Evolutionary conservation across 352 stramenopile species (phyloP).

Genomic region (Globisporangium cylindrosporum): DNA sequence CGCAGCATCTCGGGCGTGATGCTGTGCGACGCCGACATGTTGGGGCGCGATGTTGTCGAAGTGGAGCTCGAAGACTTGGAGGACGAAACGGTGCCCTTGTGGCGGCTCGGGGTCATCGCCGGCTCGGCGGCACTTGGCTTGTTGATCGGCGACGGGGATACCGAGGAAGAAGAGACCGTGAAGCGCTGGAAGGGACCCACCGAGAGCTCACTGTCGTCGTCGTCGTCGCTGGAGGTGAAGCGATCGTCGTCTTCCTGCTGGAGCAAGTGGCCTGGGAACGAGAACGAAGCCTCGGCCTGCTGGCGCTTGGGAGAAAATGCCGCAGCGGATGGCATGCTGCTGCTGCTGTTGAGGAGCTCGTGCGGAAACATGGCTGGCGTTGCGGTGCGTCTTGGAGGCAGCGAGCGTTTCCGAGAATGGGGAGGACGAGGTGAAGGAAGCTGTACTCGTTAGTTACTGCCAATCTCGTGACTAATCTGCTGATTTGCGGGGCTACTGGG

Average conservation of each 20-base stretch:
- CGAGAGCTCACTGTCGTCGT: not conserved
- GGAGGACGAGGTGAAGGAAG: not conserved
- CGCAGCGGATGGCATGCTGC: not conserved
- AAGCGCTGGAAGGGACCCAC: conserved; percentile 8
- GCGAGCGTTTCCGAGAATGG: not conserved
- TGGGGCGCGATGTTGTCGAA: conserved; percentile 26
- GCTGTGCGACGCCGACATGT: conserved; percentile 72
- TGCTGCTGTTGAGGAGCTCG: not conserved
- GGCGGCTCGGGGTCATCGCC: conserved; percentile 22
- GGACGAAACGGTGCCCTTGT: conserved; percentile 7
- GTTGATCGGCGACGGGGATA: not conserved
- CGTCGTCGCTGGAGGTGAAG: not conserved
- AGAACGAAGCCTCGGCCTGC: not conserved
- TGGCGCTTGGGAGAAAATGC: not conserved
- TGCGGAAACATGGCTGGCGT: not conserved
- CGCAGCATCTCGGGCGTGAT: conserved; percentile 83
- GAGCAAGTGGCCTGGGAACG: not conserved
- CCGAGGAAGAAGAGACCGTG: not conserved
- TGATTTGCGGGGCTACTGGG: not conserved
- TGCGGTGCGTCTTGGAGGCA: not conserved
- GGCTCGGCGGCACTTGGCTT: not conserved
- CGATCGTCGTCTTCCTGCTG: not conserved
- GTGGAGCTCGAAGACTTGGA: not conserved
- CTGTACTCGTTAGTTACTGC: not conserved
- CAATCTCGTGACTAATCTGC: not conserved